A percentile compares a stretch with the other conserved stretches of the same genome.
Evolutionary conservation across 257 asterid species (phyloP).

Genomic region (Nicotiana attenuata): DNA sequence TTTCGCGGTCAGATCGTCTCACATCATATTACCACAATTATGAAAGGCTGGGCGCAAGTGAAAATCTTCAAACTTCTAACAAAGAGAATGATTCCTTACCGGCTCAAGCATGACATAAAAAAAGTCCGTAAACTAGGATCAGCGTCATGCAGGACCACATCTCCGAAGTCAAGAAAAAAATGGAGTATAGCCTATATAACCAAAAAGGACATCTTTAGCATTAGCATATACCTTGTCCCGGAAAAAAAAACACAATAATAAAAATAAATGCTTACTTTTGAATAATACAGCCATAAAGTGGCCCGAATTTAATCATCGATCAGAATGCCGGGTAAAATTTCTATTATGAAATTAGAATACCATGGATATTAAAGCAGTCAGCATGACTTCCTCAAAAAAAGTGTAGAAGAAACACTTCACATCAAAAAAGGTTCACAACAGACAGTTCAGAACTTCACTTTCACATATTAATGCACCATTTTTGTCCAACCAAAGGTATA

Average conservation of each 20-base stretch:
- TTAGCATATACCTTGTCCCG: not conserved
- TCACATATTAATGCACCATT: not conserved
- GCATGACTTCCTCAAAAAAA: not conserved
- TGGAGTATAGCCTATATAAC: constrained; percentile 70
- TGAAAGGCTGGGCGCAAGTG: not conserved
- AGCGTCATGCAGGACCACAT: constrained; percentile 75
- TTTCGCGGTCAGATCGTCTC: too few species aligned
- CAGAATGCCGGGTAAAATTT: not conserved
- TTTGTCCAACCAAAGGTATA: not conserved
- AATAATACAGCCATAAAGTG: not conserved
- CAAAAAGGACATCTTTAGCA: not conserved
- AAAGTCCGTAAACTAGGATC: constrained; percentile 83
- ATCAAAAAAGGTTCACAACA: not conserved
- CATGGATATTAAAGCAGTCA: not conserved
- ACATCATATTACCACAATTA: not conserved
- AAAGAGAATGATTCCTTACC: constrained; percentile 41
- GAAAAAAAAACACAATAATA: not conserved
- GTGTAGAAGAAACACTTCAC: not conserved
- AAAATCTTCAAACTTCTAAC: not conserved
- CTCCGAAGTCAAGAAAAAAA: constrained; percentile 83
- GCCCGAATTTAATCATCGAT: not conserved
- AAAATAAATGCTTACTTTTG: not conserved
- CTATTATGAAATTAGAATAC: too few species aligned
- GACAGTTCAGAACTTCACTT: not conserved
- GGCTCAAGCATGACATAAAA: constrained; percentile 77